A percentile compares a stretch with the other conserved stretches of the same genome.
phyloP scores from a whole-genome alignment of 1,284 basidiomycete species.

The Agaricales sp. region DNA sequence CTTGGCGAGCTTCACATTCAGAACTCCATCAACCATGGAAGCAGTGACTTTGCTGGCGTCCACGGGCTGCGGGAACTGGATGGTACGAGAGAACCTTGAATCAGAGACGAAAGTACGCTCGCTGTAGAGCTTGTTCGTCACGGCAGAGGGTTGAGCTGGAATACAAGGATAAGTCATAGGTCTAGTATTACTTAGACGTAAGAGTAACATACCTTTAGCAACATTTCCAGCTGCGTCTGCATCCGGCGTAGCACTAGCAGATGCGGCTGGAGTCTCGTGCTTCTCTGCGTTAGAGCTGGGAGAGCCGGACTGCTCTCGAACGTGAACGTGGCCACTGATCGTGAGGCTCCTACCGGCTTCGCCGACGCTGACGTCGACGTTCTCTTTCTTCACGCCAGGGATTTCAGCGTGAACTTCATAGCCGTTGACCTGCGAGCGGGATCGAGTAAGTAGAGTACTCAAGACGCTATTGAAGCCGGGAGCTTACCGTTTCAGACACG shows the following conservation, averaged over 20 bases:
- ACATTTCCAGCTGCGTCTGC: not conserved
- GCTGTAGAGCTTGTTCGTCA: not conserved
- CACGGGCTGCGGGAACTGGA: constrained; percentile 18
- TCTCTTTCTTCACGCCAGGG: constrained; percentile 21
- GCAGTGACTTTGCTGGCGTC: constrained; percentile 16
- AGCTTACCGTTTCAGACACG: constrained; percentile 13
- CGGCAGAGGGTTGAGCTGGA: not conserved
- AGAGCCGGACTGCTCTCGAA: not conserved
- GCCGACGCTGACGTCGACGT: constrained; percentile 19
- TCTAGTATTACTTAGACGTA: not conserved
- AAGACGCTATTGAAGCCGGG: not conserved
- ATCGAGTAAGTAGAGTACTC: not conserved
- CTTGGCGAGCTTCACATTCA: constrained; percentile 11
- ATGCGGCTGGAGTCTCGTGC: not conserved
- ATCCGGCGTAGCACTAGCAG: not conserved
- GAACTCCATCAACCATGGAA: constrained; percentile 17
- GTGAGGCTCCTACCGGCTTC: constrained; percentile 18
- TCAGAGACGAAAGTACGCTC: constrained; percentile 5
- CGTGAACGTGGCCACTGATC: constrained; percentile 13
- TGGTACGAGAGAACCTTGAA: constrained; percentile 14
- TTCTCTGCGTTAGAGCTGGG: not conserved
- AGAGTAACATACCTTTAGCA: not conserved
- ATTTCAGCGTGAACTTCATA: constrained; percentile 19
- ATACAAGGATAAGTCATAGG: no score
- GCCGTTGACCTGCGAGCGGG: constrained; percentile 10